Base-by-base conservation (phyloP, 2,329 filamentous ascomycete species). In the Cercospora nicotianae region DNA sequence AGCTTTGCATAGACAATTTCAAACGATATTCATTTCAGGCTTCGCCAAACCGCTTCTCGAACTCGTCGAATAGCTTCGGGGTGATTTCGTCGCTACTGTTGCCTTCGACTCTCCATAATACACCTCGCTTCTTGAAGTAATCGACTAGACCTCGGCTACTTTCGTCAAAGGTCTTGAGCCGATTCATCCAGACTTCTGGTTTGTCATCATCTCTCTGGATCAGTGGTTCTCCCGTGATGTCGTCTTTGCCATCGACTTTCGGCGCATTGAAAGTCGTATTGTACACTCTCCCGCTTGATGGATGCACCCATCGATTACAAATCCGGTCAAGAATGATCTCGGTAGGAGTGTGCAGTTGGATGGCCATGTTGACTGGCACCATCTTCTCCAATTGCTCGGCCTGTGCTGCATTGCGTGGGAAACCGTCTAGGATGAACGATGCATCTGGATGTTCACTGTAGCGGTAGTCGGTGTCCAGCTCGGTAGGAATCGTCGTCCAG, bases 371-470 rank as follows among this genome's bases (percentile, higher is more conserved):
- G 79, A 99, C 94, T n/a, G 94, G 93, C 33, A 98, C 87, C 36
- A 97, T 85, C 57, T 83, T 82, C 77, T 96, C 93, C 59, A 98
- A 86, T 66, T 89, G 89, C 51, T 82, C 79, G 30, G 94, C 95
- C 81, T 99, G 95, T 3, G 83, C 78, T 0, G 91, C 91, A 6
- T 92, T 99, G 72, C 95, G 91, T 2, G 95, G 95, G 80, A 98
- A 99, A 16, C 95, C 95, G 78, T 99, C 95, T 63, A 99, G 90
- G 71, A 99, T 91, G 79, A 97, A 98, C 0, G 93, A 97, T 8
- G 93, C 93, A 0, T 88, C 83, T 0, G 93, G 91, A 70, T 90
- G 86, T 51, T 95, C 86, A 60, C 89, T 82, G 75, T 82, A 84
- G 31, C 77, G 79, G 76, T 82, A 85, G 33, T 83, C 74, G 36